A percentile compares a stretch with the other conserved stretches of the same genome.
These are phyloP conservation scores for Telopea speciosissima DNA, from an alignment of 177 flowering plant genomes.

Conservation along the genomic window DNA sequence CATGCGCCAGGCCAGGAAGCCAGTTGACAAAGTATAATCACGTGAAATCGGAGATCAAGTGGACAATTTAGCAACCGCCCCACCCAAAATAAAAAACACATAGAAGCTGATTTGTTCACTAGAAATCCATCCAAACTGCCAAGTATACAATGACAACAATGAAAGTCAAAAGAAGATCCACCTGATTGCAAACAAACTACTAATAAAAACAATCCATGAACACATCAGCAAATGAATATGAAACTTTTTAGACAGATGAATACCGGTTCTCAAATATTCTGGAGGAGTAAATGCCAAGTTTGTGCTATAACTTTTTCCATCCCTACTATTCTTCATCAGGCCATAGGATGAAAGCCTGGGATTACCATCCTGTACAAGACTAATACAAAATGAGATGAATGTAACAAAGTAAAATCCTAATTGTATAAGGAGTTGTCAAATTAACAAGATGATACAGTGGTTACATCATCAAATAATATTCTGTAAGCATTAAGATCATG, in stretches of 20 bases:
- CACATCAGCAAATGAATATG: background rate
- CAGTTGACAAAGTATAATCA: background rate
- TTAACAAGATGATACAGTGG: conserved; percentile 10
- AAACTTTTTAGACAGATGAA: background rate
- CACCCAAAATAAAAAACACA: no score
- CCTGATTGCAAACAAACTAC: background rate
- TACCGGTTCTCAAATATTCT: conserved; percentile 88
- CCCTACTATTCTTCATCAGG: conserved; percentile 92
- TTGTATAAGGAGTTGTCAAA: background rate
- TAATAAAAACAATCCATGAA: background rate
- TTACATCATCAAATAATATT: conserved; percentile 78
- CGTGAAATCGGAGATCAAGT: background rate
- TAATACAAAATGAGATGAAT: background rate
- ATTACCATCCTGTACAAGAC: conserved; percentile 55
- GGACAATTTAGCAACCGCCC: no score
- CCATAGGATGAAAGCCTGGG: conserved; percentile 94
- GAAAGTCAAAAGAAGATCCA: background rate
- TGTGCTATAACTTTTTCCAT: conserved; percentile 93
- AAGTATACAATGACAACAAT: background rate
- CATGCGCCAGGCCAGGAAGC: background rate
- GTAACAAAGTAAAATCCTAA: background rate
- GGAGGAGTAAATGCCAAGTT: conserved; percentile 96
- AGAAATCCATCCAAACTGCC: background rate
- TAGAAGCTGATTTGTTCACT: no score
- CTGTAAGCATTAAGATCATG: conserved; percentile 93